Base-by-base conservation (phyloP, 2,329 filamentous ascomycete genomes). In the Erysiphe neolycopersici region DNA sequence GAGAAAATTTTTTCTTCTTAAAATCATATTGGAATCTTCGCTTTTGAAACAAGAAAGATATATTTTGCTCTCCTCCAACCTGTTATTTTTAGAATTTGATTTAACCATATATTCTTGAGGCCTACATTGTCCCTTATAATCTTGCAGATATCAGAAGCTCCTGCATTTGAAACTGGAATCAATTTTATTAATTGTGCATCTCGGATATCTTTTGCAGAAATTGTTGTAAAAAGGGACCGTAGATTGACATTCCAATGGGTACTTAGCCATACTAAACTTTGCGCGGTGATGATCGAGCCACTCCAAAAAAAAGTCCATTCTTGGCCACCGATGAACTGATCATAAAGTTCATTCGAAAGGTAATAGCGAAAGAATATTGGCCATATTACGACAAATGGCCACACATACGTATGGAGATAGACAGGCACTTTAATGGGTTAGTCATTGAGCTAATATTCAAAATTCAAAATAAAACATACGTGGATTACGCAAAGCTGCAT, bases 231-330 rank as follows among this genome's bases (percentile, higher is more conserved):
- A 47, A 76, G 62, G 18, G 78, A 79, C 56, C 76, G 73, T 49
- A 95, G 65, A 57, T 85, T 76, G 58, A 98, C 83, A 57, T 82
- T 95, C 89, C 89, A 98, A 64, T 95, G 83, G 40, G 89, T 98
- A 64, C 80, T 87, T 48, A 98, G 69, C 87, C 89, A 98, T 52
- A 84, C 64, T 49, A 98, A 69, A 49, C 81, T 76, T 64, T 98
- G 91, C 45, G 79, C 56, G 11, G 85, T 93, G 59, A 91, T 68
- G 57, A 98, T 94, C 51, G 74, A 69, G 54, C 80, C 87, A 51
- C 79, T 72, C 76, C 82, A 98, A 49, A 98, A 82, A 58, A 93
- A 92, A 0, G 91, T 95, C 87, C 89, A 98, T 67, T 98, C 89
- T 53, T 79, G 76, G n/a, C 79, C 85, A 54, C 79, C 73, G 50